Base-by-base conservation (phyloP, 805 yeast species). In the Ogataea neopini region DNA sequence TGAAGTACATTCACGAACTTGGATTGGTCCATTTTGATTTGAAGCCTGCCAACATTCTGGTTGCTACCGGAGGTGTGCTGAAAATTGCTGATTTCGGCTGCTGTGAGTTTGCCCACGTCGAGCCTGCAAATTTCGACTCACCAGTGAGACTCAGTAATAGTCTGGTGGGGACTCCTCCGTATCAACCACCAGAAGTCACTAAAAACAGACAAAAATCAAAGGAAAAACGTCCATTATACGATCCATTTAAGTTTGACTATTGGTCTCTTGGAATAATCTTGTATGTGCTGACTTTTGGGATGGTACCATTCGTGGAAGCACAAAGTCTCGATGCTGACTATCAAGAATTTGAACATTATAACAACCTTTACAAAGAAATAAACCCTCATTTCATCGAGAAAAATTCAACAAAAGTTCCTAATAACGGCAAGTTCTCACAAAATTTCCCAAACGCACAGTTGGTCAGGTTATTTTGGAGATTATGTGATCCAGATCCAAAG, bases 61-160 rank as follows among this genome's bases (percentile, higher is more conserved):
- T 86, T n/a, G 77, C 81, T 45, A 65, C 65, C 9, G 71, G 74
- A 52, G 92, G 91, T 1, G 60, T 83, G 28, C 78, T 83, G 40
- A 84, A 85, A 59, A 63, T 86, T 23, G 83, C 89, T 26, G 94
- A 86, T 69, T 86, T 85, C 63, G 94, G 94, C 49, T 86, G 86
- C 29, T 79, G 87, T 43, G 84, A 78, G 44, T 78, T 77, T 60
- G 86, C 83, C 14, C 84, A 81, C 62, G 75, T 67, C 43, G 70
- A 63, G 17, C 78, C 77, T 1, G 75, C 77, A 1, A 79, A 85
- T 63, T 67, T 76, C 17, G 54, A 63, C 0, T 72, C 80, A 19
- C 69, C 71, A 3, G 52, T 76, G 10, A 66, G 65, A 42, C 33
- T 46, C 14, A 44, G 51, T 19, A 69, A 75, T 35, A 69, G 80